phyloP scores from a whole-genome alignment of 2,329 filamentous ascomycete genomes.

The Penicillium concentricum region DNA sequence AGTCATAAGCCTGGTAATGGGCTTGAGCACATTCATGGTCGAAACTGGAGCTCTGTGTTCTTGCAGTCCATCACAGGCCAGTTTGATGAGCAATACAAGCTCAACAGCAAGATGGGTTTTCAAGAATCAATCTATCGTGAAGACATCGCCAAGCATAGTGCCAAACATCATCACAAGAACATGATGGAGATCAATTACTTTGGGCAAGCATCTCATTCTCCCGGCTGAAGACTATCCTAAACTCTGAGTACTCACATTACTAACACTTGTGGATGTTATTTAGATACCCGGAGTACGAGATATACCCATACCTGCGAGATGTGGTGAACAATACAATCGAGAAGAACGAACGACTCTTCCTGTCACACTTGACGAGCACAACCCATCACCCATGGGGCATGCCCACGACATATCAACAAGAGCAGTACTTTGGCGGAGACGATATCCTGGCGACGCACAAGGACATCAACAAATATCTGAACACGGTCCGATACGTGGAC shows the following conservation, averaged over 20 bases:
- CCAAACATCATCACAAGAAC: constrained; percentile 34
- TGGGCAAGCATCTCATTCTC: constrained; percentile 30
- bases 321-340: constrained; percentile 29
- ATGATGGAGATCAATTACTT: constrained; percentile 44
- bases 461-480: constrained; percentile 44
- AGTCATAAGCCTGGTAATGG: neutral
- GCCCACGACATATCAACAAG: constrained; percentile 30
- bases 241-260: neutral
- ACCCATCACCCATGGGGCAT: constrained; percentile 46
- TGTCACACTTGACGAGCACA: constrained; percentile 35
- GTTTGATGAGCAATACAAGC: constrained; percentile 28
- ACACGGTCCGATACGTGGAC: constrained; percentile 43
- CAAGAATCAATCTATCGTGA: constrained; percentile 30
- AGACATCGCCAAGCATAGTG: constrained; percentile 24
- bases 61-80: constrained; percentile 33
- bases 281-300: constrained; percentile 23
- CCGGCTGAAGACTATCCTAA: neutral
- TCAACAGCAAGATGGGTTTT: constrained; percentile 40
- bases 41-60: constrained; percentile 33
- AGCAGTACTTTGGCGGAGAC: constrained; percentile 26
- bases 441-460: constrained; percentile 27
- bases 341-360: constrained; percentile 29
- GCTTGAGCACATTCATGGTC: constrained; percentile 17
- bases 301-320: constrained; percentile 25
- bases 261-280: neutral